phyloP scores from a whole-genome alignment of 2,329 filamentous ascomycete species.

The Sporothrix brunneoviolacea region DNA sequence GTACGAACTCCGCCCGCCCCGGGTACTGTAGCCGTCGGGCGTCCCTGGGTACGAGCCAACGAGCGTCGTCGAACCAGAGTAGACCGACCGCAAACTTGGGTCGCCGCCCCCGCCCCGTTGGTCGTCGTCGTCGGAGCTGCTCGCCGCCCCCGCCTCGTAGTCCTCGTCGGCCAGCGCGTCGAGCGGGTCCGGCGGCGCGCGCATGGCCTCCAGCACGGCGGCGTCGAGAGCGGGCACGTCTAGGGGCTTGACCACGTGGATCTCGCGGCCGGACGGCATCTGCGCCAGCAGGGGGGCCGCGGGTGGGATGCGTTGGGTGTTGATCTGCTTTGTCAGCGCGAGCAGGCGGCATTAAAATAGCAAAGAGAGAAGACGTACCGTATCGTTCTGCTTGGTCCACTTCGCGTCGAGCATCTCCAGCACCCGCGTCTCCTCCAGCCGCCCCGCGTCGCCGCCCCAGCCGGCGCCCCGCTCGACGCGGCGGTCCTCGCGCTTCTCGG shows the following conservation, averaged over 20 bases:
- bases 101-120: slow-evolving; percentile 3
- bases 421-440: slow-evolving; percentile 75
- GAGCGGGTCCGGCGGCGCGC: slow-evolving; percentile 41
- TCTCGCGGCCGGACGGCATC: slow-evolving; percentile 84
- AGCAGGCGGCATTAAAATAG: neutral
- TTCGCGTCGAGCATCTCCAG: slow-evolving; percentile 81
- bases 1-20: slow-evolving; percentile 12
- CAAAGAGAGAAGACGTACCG: slow-evolving; percentile 33
- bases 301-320: slow-evolving; percentile 69
- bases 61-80: neutral
- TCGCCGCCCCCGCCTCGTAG: slow-evolving; percentile 19
- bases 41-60: slow-evolving; percentile 11
- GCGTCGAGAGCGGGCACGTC: slow-evolving; percentile 58
- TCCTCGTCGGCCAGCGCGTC: slow-evolving; percentile 35
- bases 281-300: slow-evolving; percentile 64
- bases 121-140: slow-evolving; percentile 39
- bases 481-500: slow-evolving; percentile 71
- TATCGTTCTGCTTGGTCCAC: slow-evolving; percentile 91
- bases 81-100: neutral
- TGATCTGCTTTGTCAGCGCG: slow-evolving; percentile 48
- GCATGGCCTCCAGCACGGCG: slow-evolving; percentile 57
- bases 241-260: slow-evolving; percentile 66
- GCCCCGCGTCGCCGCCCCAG: slow-evolving; percentile 81
- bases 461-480: slow-evolving; percentile 64
- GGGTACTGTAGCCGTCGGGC: no score